Evolutionary conservation across 768 basidiomycete species (phyloP).

Genomic region (Lactifluus echinatus): DNA sequence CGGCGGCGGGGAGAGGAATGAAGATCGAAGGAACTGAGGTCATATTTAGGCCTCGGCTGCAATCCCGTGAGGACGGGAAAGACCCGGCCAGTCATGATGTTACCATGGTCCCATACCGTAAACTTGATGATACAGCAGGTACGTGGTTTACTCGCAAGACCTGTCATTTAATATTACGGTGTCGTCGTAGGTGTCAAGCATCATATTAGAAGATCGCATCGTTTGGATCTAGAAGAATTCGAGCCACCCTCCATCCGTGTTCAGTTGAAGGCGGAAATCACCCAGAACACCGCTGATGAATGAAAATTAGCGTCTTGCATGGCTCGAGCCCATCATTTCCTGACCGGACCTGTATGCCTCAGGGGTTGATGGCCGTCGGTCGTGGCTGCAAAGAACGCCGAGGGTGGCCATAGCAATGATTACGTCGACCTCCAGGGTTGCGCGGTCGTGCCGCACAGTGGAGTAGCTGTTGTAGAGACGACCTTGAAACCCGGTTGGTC

Average conservation of each 20-base stretch:
- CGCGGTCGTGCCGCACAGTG: background rate
- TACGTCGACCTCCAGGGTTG: background rate
- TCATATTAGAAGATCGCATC: background rate
- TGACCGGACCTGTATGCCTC: background rate
- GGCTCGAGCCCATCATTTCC: background rate
- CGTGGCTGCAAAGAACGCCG: background rate
- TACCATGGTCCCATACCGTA: background rate
- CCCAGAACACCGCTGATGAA: background rate
- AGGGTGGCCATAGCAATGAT: background rate
- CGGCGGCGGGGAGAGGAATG: too few relatives aligned
- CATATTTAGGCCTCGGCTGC: background rate
- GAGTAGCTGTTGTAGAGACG: background rate
- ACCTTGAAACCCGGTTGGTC: background rate
- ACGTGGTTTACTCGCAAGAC: background rate
- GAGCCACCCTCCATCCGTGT: background rate
- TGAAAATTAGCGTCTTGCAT: background rate
- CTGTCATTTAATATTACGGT: background rate
- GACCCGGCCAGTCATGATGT: background rate
- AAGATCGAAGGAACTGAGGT: slow-evolving; percentile 10
- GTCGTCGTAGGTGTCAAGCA: background rate
- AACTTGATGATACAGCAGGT: background rate
- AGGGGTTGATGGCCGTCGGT: background rate
- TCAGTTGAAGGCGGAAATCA: background rate
- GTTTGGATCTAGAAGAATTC: background rate
- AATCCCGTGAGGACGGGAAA: background rate